Percentiles rank a stretch among this genome's conserved stretches.
These are phyloP conservation scores for Aquilaria agallochum DNA, from an alignment of 441 rosid genomes.

Conservation along the genomic window DNA sequence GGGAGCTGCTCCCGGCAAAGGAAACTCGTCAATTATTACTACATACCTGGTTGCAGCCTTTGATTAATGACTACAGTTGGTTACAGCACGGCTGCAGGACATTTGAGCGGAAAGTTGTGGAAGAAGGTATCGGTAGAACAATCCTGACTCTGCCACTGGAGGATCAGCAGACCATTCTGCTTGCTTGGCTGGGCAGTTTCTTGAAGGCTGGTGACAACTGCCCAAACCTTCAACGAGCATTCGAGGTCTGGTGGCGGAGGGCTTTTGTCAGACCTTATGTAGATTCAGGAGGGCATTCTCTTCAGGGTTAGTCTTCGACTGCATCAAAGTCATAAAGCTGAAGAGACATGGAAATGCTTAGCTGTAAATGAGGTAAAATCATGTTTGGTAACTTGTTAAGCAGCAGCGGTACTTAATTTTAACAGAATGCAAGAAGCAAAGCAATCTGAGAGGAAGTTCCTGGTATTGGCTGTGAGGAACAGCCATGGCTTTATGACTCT, in stretches of 20 bases:
- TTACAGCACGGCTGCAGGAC: conserved; percentile 82
- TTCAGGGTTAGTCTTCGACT: conserved; percentile 31
- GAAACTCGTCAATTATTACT: conserved; percentile 67
- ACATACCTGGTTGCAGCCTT: conserved; percentile 85
- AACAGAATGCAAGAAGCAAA: no score
- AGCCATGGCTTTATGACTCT: conserved; percentile 7
- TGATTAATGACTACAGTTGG: conserved; percentile 91
- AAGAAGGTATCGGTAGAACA: conserved; percentile 95
- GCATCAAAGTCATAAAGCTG: conserved; percentile 25
- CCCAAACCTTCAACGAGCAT: conserved; percentile 92
- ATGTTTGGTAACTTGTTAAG: conserved; percentile 7
- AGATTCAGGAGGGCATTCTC: conserved; percentile 40
- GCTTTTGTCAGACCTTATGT: conserved; percentile 75
- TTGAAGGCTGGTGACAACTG: conserved; percentile 82
- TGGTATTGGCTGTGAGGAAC: background rate
- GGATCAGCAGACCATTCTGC: conserved; percentile 81
- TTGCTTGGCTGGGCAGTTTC: conserved; percentile 82
- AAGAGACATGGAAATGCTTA: conserved; percentile 5
- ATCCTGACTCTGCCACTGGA: conserved; percentile 86
- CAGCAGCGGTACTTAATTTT: conserved; percentile 1
- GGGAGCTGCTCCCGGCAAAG: conserved; percentile 82
- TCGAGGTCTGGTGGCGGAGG: conserved; percentile 98
- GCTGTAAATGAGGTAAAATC: conserved; percentile 12
- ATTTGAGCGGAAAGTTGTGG: conserved; percentile 83
- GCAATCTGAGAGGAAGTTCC: no score